A percentile compares a stretch with the other conserved stretches of the same genome.
phyloP scores from a whole-genome alignment of 805 yeast species.

The Sungouiella thailandica region DNA sequence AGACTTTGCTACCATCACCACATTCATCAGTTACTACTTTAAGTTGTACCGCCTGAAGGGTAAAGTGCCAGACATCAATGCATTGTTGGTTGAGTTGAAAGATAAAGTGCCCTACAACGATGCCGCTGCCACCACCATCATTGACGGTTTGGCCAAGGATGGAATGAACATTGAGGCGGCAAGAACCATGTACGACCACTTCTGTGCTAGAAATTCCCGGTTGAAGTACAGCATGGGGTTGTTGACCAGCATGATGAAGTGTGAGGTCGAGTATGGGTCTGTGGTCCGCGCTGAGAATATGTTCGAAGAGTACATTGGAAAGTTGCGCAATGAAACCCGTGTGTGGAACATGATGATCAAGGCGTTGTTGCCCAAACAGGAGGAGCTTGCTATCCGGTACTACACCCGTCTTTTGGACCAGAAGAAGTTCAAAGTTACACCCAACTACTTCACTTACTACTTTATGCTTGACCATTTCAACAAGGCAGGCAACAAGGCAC shows the following conservation, averaged over 20 bases:
- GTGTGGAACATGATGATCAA: conserved; percentile 39
- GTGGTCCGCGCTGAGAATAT: conserved; percentile 25
- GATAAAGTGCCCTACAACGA: conserved; percentile 33
- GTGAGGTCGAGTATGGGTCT: conserved; percentile 41
- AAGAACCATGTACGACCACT: conserved; percentile 40
- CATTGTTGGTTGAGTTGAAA: conserved; percentile 39
- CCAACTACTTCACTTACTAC: conserved; percentile 49
- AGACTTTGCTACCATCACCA: conserved; percentile 60
- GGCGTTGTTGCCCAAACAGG: conserved; percentile 25
- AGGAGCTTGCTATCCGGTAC: conserved; percentile 38
- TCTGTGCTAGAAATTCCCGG: conserved; percentile 28
- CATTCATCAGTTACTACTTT: conserved; percentile 50
- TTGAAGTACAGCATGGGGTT: conserved; percentile 23
- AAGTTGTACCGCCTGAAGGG: conserved; percentile 43
- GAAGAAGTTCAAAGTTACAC: conserved; percentile 20
- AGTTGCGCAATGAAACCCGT: conserved; percentile 33
- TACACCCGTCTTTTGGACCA: conserved; percentile 29
- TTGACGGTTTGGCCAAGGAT: conserved; percentile 48
- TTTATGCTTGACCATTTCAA: conserved; percentile 39
- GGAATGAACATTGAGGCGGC: conserved; percentile 49
- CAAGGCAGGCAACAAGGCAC: conserved; percentile 24
- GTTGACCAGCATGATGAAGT: conserved; percentile 43
- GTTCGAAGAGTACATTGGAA: conserved; percentile 29
- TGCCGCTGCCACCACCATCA: conserved; percentile 46
- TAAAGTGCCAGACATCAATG: conserved; percentile 34